phyloP scores from a whole-genome alignment of 257 asterid genomes.

The Nicotiana obtusifolia region DNA sequence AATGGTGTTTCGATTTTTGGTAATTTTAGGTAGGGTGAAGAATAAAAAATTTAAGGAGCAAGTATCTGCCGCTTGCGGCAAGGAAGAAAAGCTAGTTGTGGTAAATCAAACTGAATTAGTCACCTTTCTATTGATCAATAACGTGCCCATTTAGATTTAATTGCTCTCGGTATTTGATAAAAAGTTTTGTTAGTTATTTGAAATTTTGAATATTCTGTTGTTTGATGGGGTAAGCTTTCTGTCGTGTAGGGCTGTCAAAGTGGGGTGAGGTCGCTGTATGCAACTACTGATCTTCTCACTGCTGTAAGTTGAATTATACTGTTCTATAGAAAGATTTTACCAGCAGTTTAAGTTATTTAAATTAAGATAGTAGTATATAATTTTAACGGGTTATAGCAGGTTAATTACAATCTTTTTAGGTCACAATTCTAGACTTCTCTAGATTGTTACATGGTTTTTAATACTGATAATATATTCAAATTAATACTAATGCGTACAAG shows the following conservation, averaged over 20 bases:
- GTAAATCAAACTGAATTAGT: constrained; percentile 22
- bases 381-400: neutral
- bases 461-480: neutral
- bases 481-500: too few species aligned
- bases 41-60: constrained; percentile 63
- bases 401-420: neutral
- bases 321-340: neutral
- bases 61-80: constrained; percentile 39
- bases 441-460: neutral
- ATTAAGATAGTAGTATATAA: too few species aligned
- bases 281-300: constrained; percentile 57
- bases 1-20: neutral
- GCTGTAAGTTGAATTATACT: constrained; percentile 40
- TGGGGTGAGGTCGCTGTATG: constrained; percentile 77
- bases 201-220: neutral
- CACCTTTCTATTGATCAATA: too few species aligned
- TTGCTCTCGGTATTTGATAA: neutral
- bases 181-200: neutral
- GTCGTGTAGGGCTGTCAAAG: constrained; percentile 66
- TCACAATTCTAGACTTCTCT: neutral
- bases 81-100: constrained; percentile 65
- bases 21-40: constrained; percentile 61
- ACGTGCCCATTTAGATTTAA: neutral
- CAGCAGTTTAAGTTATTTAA: too few species aligned
- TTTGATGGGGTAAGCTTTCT: neutral